phyloP scores from a whole-genome alignment of 108 stramenopile genomes.

The Skeletonema potamos region DNA sequence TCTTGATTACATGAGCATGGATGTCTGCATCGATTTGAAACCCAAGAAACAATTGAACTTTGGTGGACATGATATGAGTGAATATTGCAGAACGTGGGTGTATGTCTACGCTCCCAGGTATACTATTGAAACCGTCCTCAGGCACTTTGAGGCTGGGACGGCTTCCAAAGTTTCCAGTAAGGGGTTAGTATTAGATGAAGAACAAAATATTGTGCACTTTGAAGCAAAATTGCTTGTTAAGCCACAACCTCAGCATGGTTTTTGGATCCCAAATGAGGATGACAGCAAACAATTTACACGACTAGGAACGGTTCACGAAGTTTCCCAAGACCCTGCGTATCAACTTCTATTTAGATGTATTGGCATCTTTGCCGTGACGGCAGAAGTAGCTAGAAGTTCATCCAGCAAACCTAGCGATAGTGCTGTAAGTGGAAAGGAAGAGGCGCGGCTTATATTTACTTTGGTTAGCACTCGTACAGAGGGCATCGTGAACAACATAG shows the following conservation, averaged over 20 bases:
- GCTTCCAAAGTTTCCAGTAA: background rate
- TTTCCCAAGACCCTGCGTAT: background rate
- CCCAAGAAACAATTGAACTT: background rate
- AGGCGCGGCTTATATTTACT: background rate
- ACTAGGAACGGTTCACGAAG: background rate
- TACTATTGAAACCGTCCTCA: background rate
- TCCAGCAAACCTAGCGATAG: background rate
- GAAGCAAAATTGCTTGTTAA: background rate
- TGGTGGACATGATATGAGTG: no score
- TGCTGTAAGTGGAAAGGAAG: background rate
- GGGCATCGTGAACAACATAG: background rate
- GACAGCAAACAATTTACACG: background rate
- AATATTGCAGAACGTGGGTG: background rate
- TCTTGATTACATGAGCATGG: background rate
- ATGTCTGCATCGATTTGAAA: background rate
- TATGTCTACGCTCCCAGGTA: background rate
- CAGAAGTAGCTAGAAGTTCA: background rate
- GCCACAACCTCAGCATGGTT: background rate
- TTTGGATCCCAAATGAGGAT: background rate
- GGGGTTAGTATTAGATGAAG: background rate
- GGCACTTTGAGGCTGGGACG: background rate
- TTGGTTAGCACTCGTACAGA: background rate
- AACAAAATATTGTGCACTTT: background rate
- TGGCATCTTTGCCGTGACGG: background rate
- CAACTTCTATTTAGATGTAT: background rate